A percentile compares a stretch with the other conserved stretches of the same genome.
Conservation (phyloP, 2,329 filamentous ascomycete species). For the Bipolaris zeicola region DNA sequence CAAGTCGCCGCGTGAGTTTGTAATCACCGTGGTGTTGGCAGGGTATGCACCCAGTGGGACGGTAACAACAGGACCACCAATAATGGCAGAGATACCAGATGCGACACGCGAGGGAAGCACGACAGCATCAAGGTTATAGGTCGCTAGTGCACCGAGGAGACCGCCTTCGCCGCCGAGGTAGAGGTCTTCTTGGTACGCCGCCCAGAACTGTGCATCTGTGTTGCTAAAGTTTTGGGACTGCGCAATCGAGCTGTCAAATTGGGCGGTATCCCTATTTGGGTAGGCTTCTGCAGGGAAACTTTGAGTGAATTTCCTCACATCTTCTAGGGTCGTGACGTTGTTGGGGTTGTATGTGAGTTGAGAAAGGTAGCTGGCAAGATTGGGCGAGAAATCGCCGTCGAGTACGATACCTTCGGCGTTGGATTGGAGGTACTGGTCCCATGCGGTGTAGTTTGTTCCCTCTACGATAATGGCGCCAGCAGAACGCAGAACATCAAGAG, state of each 20-base stretch:
- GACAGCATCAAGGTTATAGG: constrained; percentile 65
- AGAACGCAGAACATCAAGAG: constrained; percentile 58
- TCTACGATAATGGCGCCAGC: constrained; percentile 67
- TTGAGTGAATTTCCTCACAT: constrained; percentile 63
- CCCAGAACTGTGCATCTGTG: constrained; percentile 62
- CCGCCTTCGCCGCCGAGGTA: constrained; percentile 64
- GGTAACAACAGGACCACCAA: constrained; percentile 66
- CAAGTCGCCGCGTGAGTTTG: constrained; percentile 57
- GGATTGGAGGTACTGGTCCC: constrained; percentile 51
- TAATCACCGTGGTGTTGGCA: constrained; percentile 53
- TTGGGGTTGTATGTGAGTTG: constrained; percentile 64
- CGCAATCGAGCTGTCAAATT: constrained; percentile 62
- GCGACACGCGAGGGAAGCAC: constrained; percentile 62
- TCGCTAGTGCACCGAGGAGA: constrained; percentile 63
- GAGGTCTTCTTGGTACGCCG: constrained; percentile 59
- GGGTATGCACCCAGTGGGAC: constrained; percentile 67
- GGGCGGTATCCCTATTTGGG: constrained; percentile 62
- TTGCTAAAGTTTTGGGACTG: constrained; percentile 58
- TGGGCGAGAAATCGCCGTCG: constrained; percentile 63
- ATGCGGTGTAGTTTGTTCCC: constrained; percentile 63
- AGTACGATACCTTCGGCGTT: constrained; percentile 55
- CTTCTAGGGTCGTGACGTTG: constrained; percentile 57
- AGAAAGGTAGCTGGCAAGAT: constrained; percentile 63
- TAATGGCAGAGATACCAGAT: constrained; percentile 57
- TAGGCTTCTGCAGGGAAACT: constrained; percentile 61